Evolutionary conservation across 176 grass and related monocot genomes (phyloP), one percentile per base, ranked within the genome.

Genomic region (sorghum (Sorghum bicolor)): DNA sequence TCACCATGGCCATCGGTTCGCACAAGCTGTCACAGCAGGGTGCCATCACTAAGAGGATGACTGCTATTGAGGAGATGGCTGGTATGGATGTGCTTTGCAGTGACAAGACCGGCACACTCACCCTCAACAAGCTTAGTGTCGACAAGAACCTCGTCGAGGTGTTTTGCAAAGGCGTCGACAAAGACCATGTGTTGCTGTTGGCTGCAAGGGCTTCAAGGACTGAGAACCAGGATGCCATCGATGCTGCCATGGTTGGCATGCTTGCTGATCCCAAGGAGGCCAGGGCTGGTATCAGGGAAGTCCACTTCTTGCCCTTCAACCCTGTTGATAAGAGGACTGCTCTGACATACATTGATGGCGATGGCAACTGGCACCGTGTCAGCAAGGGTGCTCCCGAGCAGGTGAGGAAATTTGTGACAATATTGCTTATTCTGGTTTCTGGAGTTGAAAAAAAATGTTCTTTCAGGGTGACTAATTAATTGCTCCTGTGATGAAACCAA

Each of bases 301-400:
- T 99, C 22, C 97, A 99, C 83, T 99, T 99, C 87, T 84, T 99
- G 55, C 97, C 97, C 70, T 99, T 99, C 89, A 99, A 99, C 89
- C 97, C 97, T 1, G 94, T 96, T 17, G 97, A 99, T 84, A 99
- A 99, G 87, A 94, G 97, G 87, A 99, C 97, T 17, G 97, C 97
- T 76, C 82, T 99, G 62, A 99, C 97, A 4, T 99, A 99, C 84
- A 82, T 99, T 1, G 97, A 99, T 81, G 84, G 38, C 0, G 58
- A 94, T 11, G 91, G 86, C 40, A 89, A 92, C 80, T 99, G 97
- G 97, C 97, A 99, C 47, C 93, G 97, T 83, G 93, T 64, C 74
- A 99, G 97, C 85, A 99, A 99, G 80, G 97, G 97, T 75, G 97
- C 97, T 62, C 97, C 97, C 43, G 97, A 99, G 82, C 96, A 98